phyloP scores from a whole-genome alignment of 1,284 basidiomycete species.

The Ceratobasidium sp. region DNA sequence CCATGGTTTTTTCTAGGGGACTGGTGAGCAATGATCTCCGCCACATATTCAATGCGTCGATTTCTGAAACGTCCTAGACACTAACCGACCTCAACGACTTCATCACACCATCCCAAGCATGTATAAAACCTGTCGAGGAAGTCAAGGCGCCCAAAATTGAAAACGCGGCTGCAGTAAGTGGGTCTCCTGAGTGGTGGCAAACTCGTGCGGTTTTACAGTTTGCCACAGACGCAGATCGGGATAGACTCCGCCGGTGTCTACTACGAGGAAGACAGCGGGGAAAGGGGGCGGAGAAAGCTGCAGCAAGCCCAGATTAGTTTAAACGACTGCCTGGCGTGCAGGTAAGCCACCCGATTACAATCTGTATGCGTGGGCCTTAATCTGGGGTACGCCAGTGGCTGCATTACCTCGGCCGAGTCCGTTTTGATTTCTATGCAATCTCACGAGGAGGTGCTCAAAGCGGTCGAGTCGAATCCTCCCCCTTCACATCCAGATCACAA shows the following conservation, averaged over 20 bases:
- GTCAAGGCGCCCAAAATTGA: conserved; percentile 60
- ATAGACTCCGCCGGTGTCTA: conserved; percentile 86
- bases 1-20: conserved; percentile 92
- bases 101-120: conserved; percentile 96
- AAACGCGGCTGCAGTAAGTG: conserved; percentile 54
- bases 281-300: conserved; percentile 65
- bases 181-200: conserved; percentile 73
- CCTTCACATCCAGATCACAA: conserved; percentile 62
- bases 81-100: conserved; percentile 98
- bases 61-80: conserved; percentile 64
- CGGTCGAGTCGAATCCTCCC: conserved; percentile 72
- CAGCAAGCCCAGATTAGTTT: conserved; percentile 94
- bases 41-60: not conserved
- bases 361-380: conserved; percentile 9
- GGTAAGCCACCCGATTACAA: conserved; percentile 63
- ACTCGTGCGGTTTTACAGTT: conserved; percentile 52
- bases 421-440: conserved; percentile 98
- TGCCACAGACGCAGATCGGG: conserved; percentile 83
- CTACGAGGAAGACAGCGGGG: conserved; percentile 66
- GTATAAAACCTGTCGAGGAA: conserved; percentile 93
- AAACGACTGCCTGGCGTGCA: conserved; percentile 95
- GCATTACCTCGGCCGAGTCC: conserved; percentile 98
- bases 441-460: conserved; percentile 89
- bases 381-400: conserved; percentile 72
- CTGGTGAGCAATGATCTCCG: conserved; percentile 67